These are phyloP conservation scores for Bertia moriformis DNA, from an alignment of 2,329 filamentous ascomycete genomes.

Conservation along the genomic window DNA sequence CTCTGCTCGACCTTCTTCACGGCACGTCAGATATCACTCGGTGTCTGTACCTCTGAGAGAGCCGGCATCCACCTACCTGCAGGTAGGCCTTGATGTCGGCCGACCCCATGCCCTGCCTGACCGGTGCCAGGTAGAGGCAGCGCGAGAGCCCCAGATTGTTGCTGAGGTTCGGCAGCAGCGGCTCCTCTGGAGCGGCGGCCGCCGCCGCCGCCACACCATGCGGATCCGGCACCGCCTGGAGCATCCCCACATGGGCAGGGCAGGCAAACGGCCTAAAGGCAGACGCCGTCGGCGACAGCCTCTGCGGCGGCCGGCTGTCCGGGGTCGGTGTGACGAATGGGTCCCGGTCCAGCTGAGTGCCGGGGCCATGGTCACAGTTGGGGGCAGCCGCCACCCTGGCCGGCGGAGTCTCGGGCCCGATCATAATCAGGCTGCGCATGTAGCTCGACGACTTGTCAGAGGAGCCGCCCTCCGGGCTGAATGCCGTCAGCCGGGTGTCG, in stretches of 20 bases:
- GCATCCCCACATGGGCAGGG: too few relatives aligned
- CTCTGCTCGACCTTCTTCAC: constrained; percentile 26
- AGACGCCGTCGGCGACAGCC: constrained; percentile 49
- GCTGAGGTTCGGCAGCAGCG: too few relatives aligned
- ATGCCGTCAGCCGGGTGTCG: constrained; percentile 46
- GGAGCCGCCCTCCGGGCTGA: constrained; percentile 44
- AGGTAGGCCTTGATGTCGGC: too few relatives aligned
- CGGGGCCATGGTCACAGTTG: constrained; percentile 9
- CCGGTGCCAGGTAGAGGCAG: too few relatives aligned
- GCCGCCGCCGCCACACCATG: too few relatives aligned
- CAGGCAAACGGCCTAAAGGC: constrained; percentile 44
- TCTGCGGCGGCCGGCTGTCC: constrained; percentile 15
- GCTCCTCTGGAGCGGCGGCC: too few relatives aligned
- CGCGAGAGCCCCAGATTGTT: too few relatives aligned
- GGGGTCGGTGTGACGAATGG: constrained; percentile 32
- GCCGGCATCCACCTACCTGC: too few relatives aligned
- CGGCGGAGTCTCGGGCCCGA: constrained; percentile 9
- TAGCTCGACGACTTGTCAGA: constrained; percentile 25
- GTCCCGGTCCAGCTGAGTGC: constrained; percentile 25
- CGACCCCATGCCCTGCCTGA: too few relatives aligned
- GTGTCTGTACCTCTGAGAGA: too few relatives aligned
- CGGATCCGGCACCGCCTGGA: too few relatives aligned
- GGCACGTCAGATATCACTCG: too few relatives aligned
- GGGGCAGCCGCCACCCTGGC: constrained; percentile 10
- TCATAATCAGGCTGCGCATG: constrained; percentile 9